Evolutionary conservation across 2,329 filamentous ascomycete species (phyloP).

Genomic region (Colletotrichum liaoningense): DNA sequence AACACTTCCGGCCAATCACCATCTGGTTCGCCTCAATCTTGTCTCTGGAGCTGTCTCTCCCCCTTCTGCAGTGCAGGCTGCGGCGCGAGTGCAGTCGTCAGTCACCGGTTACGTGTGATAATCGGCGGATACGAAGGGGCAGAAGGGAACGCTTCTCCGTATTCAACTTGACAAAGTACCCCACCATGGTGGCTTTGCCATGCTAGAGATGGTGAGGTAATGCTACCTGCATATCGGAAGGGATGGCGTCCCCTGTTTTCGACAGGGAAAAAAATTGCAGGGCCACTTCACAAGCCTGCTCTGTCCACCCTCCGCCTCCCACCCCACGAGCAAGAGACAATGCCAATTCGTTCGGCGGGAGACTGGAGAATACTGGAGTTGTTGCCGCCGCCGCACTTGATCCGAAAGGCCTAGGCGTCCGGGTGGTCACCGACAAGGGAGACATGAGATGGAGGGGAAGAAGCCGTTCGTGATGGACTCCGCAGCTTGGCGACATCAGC

Average conservation of each 20-base stretch:
- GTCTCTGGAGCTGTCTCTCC: slow-evolving; percentile 11
- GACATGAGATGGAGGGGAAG: not conserved
- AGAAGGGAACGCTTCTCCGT: slow-evolving; percentile 25
- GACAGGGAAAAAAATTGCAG: slow-evolving; percentile 24
- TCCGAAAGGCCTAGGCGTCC: slow-evolving; percentile 15
- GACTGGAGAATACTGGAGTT: slow-evolving; percentile 16
- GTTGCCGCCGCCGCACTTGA: slow-evolving; percentile 20
- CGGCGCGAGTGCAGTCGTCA: slow-evolving; percentile 13
- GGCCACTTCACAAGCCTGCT: slow-evolving; percentile 9
- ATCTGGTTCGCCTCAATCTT: slow-evolving; percentile 21
- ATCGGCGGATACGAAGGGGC: slow-evolving; percentile 31
- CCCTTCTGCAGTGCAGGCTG: slow-evolving; percentile 16
- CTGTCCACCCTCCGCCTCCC: slow-evolving; percentile 6
- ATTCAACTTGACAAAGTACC: slow-evolving; percentile 25
- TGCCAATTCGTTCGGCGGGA: not conserved
- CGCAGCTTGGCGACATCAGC: slow-evolving; percentile 29
- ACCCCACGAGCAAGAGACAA: slow-evolving; percentile 1
- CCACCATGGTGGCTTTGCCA: slow-evolving; percentile 31
- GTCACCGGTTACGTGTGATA: slow-evolving; percentile 29
- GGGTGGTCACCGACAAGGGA: slow-evolving; percentile 20
- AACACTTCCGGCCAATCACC: slow-evolving; percentile 9
- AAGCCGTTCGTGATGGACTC: slow-evolving; percentile 24
- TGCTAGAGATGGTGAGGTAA: slow-evolving; percentile 32
- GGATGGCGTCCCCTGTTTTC: slow-evolving; percentile 28
- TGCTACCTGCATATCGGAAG: slow-evolving; percentile 34